phyloP scores from a whole-genome alignment of 306 rosid genomes.

The Sechiopsis laciniata region DNA sequence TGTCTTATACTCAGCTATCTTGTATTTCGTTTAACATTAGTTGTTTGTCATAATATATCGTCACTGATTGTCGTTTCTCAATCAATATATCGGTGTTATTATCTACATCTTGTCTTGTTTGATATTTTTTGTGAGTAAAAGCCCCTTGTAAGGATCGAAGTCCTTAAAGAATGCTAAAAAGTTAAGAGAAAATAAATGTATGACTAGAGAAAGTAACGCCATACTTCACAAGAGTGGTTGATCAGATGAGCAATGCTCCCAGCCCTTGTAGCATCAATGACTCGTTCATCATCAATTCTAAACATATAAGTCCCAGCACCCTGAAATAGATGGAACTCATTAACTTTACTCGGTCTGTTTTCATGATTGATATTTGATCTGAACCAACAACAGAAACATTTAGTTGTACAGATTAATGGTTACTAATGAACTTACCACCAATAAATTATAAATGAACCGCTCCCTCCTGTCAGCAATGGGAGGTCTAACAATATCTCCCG shows the following conservation, averaged over 20 bases:
- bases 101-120: too few species aligned
- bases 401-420: slow-evolving; percentile 16
- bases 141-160: too few species aligned
- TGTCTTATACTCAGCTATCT: too few species aligned
- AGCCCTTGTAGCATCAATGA: slow-evolving; percentile 95
- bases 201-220: slow-evolving; percentile 27
- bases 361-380: not conserved
- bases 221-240: slow-evolving; percentile 94
- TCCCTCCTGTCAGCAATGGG: slow-evolving; percentile 94
- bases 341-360: slow-evolving; percentile 5
- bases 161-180: not conserved
- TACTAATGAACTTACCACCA: slow-evolving; percentile 64
- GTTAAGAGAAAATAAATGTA: not conserved
- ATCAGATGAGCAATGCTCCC: slow-evolving; percentile 99
- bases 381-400: too few species aligned
- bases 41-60: too few species aligned
- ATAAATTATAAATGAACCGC: slow-evolving; percentile 84
- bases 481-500: slow-evolving; percentile 97
- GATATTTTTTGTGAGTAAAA: too few species aligned
- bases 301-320: slow-evolving; percentile 99
- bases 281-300: slow-evolving; percentile 89
- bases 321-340: slow-evolving; percentile 43
- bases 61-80: too few species aligned
- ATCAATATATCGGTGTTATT: too few species aligned
- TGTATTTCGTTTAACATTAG: too few species aligned